Conservation (phyloP, 768 basidiomycete genomes). For the Rubroboletus satanas region DNA sequence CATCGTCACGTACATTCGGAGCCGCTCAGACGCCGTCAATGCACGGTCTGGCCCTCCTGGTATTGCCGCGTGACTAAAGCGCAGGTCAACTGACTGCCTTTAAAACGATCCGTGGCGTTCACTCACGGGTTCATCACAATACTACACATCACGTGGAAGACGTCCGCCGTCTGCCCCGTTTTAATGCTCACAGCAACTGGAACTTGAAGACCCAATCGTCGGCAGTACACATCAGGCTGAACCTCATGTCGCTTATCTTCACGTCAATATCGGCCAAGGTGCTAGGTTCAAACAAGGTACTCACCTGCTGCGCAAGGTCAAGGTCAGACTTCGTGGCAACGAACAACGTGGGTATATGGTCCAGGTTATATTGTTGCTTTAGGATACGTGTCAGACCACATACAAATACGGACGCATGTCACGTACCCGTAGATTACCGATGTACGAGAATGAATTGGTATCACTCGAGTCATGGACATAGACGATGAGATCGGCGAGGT, state of each 20-base stretch:
- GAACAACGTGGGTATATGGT: constrained; percentile 93
- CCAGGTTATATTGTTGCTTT: constrained; percentile 95
- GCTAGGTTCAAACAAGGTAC: constrained; percentile 12
- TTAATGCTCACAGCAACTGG: constrained; percentile 93
- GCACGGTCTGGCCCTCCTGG: constrained; percentile 84
- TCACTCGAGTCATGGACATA: constrained; percentile 98
- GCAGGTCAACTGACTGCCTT: constrained; percentile 8
- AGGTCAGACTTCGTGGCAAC: constrained; percentile 99
- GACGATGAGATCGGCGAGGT: constrained; percentile 89
- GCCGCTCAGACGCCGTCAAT: constrained; percentile 60
- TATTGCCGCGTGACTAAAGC: constrained; percentile 54
- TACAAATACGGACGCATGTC: background rate
- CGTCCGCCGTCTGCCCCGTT: constrained; percentile 78
- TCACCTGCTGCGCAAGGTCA: constrained; percentile 90
- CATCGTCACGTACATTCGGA: constrained; percentile 69
- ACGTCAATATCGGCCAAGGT: constrained; percentile 2
- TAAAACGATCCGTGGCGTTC: constrained; percentile 4
- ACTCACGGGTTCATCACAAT: constrained; percentile 87
- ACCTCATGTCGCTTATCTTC: constrained; percentile 84
- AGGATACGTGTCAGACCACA: constrained; percentile 17
- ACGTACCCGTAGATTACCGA: constrained; percentile 88
- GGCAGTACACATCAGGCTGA: constrained; percentile 95
- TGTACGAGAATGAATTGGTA: constrained; percentile 98
- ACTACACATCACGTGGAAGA: constrained; percentile 80
- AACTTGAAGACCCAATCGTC: constrained; percentile 83